phyloP scores from a whole-genome alignment of 2,329 filamentous ascomycete genomes.

The Lasiodiplodia sp. region DNA sequence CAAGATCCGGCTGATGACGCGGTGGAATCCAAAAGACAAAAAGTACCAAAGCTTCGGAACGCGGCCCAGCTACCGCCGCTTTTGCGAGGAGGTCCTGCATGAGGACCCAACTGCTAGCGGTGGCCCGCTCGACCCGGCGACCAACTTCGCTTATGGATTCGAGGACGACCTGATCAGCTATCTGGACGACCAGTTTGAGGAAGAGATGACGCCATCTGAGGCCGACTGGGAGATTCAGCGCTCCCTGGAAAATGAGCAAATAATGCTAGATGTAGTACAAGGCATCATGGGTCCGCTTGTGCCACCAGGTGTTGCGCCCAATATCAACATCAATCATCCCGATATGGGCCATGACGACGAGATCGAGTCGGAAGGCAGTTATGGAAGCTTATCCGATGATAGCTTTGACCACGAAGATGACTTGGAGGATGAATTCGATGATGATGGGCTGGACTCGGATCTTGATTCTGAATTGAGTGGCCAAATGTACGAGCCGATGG shows the following conservation, averaged over 20 bases:
- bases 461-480: background rate
- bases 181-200: constrained; percentile 3
- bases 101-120: background rate
- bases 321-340: too few relatives aligned
- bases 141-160: constrained; percentile 10
- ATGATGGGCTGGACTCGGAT: background rate
- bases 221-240: too few relatives aligned
- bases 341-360: background rate
- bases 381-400: background rate
- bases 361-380: background rate
- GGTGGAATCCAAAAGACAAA: background rate
- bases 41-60: constrained; percentile 2
- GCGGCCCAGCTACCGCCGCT: constrained; percentile 8
- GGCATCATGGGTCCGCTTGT: too few relatives aligned
- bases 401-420: background rate
- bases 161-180: constrained; percentile 20
- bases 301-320: too few relatives aligned
- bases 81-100: constrained; percentile 11
- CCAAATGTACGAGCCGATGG: background rate
- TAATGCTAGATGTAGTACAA: too few relatives aligned
- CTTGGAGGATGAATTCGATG: background rate
- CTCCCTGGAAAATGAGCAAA: too few relatives aligned
- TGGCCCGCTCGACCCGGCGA: background rate
- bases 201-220: background rate
- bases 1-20: background rate